Evolutionary conservation across 2,329 filamentous ascomycete species (phyloP), one percentile per base, ranked within the genome.

Genomic region (Penicillium vulpinum): DNA sequence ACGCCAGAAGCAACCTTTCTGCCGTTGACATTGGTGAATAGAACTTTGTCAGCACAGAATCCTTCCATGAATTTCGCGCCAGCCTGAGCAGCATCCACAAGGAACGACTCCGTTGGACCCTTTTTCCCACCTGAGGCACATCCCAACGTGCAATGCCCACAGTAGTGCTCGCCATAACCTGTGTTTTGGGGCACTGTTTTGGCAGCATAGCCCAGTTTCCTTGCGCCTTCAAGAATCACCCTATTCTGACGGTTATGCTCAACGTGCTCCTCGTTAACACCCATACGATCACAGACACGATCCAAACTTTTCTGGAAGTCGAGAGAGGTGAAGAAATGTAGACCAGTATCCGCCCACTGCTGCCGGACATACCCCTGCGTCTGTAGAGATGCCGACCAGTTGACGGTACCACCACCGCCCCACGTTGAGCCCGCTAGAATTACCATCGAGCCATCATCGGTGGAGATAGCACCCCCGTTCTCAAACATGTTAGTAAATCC

Each of bases 381-480:
- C 63, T 87, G 84, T 16, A 87, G 70, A 4, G 81, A 82, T 6
- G 85, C 84, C 24, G 80, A 89, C 92, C 92, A 97, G 74, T 97
- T 97, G 65, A 96, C 76, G 0, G 90, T 91, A 6, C 92, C 92
- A 54, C 92, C 92, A 40, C 92, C 92, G 29, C 92, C 92, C 85
- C 89, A 96, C 31, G 84, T 84, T 54, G 85, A 83, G 2, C 90
- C 92, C 0, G 88, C 84, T 3, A 90, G 71, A 13, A 93, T 73
- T 16, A 77, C 82, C 31, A 88, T 78, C 6, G 83, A 81, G 11
- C 78, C 77, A 67, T 89, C 83, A 58, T 88, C 79, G 59, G 80
- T 78, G 63, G 81, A 67, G 5, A 82, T 65, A 18, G 84, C 72
- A 8, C 88, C 89, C 22, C 83, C 83, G 59, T 85, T 85, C 65